Evolutionary conservation across 371 early-diverging fungal genomes (phyloP), one percentile per base, ranked within the genome.

Genomic region (Rhizomucor miehei): DNA sequence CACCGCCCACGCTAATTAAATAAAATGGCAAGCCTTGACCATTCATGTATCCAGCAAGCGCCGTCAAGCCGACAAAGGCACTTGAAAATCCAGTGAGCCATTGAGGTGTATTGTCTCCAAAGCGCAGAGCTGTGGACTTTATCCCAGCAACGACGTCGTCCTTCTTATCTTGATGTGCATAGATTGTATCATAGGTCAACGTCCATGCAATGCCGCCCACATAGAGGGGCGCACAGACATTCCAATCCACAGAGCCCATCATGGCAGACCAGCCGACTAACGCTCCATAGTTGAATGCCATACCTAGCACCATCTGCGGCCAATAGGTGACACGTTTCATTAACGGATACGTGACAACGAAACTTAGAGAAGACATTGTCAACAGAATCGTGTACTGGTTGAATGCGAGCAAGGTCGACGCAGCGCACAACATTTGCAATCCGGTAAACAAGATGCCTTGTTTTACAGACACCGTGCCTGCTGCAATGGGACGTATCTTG

Each of bases 271-370:
- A 95, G n/a, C 97, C 97, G 4, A 95, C 71, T 11, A 98, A 71
- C 0, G 92, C 91, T 16, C 98, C 97, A 89, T 93, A 97, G 72
- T 97, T 97, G 66, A 90, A 97, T 1, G 97, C 89, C 29, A 95
- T 56, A 0, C 96, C 87, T n/a, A 97, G 79, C 0, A 95, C 88
- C 0, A 82, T 62, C 59, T 97, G 98, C 1, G 97, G 97, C 94
- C 94, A 96, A 65, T 92, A 93, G 0, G 97, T 97, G 39, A 95
- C 68, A 3, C 97, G 86, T 65, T 98, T 98, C 94, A 95, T 93
- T 13, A 90, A 75, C n/a, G 98, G 97, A 63, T 98, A 98, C 0
- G 86, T 73, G 0, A 79, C 79, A 0, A 96, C 94, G 0, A 93
- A 70, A 0, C 82, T 79, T 35, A 97, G 67, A 0, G 93, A 93